Evolutionary conservation across 441 rosid genomes (phyloP).

Genomic region (Sinapis alba): DNA sequence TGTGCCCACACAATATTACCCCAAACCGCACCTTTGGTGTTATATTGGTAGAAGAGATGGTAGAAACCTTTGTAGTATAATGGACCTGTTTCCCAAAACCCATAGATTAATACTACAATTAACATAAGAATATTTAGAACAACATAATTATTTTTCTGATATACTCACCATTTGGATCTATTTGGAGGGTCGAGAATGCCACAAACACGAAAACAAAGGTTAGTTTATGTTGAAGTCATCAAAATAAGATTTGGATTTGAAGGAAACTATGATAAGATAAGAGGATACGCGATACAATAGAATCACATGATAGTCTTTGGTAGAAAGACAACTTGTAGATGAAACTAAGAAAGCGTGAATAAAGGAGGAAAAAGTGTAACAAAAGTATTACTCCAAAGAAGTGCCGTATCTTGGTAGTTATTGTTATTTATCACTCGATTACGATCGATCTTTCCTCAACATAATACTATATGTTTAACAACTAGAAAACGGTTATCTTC

Average conservation of each 20-base stretch:
- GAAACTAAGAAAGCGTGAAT: constrained; percentile 18
- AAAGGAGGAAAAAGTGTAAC: background rate
- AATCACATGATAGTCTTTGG: constrained; percentile 26
- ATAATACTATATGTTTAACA: background rate
- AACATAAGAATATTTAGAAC: background rate
- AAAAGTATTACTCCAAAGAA: background rate
- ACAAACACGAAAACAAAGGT: constrained; percentile 11
- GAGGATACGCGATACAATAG: background rate
- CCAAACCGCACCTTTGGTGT: constrained; percentile 87
- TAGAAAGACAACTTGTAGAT: constrained; percentile 21
- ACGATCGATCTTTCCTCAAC: background rate
- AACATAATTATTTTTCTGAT: background rate
- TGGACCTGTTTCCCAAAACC: constrained; percentile 49
- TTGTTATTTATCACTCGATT: constrained; percentile 5
- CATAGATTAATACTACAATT: background rate
- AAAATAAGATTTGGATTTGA: background rate
- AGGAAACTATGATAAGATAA: background rate
- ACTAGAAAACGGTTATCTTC: background rate
- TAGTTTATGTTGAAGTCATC: background rate
- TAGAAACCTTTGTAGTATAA: constrained; percentile 76
- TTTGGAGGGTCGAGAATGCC: constrained; percentile 13
- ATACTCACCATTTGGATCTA: constrained; percentile 81
- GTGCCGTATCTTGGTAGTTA: background rate
- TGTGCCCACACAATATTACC: constrained; percentile 99
- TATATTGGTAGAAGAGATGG: constrained; percentile 89